Base-by-base conservation (phyloP, 805 yeast genomes). In the Schizosaccharomyces osmophilus region DNA sequence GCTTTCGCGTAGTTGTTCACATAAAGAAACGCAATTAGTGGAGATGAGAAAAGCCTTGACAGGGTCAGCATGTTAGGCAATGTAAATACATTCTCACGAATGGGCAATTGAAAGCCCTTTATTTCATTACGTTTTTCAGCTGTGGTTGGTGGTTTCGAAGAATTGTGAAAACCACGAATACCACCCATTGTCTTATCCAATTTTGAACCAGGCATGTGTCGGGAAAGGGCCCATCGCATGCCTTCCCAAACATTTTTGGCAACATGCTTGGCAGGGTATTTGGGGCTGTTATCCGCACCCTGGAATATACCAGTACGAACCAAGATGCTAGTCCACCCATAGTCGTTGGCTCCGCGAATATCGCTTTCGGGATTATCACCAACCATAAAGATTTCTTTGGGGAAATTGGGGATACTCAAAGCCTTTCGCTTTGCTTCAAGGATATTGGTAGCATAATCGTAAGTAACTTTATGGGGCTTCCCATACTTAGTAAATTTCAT, bases 301-400 rank as follows among this genome's bases (percentile, higher is more conserved):
- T 76, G 74, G 69, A 81, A 93, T 4, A 93, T 97, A 0, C 98
- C 98, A 0, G 97, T 85, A 64, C 82, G 76, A 31, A 93, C 87
- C 57, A 93, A 77, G 45, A 87, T 79, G 13, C 93, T 82, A 59
- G 84, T 81, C 97, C 97, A 93, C 3, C 96, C 95, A 69, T 83
- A 82, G 60, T 75, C 74, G 66, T 84, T 83, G 5, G 95, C 98
- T 0, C 98, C 98, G 62, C 78, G 77, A 61, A 93, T 93, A 69
- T 93, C 98, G 60, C 88, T 80, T 36, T 83, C 93, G 3, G 97
- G 97, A 70, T 93, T 93, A 72, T 93, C 98, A 36, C 98, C 98
- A 43, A 93, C 87, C 98, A 93, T 93, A 72, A 77, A 89, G 1
- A 93, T 84, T 26, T 62, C 55, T 13, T 59, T 26, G 32, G 61